Evolutionary conservation across 805 yeast genomes (phyloP).

Genomic region (Starmerella stigmatis): DNA sequence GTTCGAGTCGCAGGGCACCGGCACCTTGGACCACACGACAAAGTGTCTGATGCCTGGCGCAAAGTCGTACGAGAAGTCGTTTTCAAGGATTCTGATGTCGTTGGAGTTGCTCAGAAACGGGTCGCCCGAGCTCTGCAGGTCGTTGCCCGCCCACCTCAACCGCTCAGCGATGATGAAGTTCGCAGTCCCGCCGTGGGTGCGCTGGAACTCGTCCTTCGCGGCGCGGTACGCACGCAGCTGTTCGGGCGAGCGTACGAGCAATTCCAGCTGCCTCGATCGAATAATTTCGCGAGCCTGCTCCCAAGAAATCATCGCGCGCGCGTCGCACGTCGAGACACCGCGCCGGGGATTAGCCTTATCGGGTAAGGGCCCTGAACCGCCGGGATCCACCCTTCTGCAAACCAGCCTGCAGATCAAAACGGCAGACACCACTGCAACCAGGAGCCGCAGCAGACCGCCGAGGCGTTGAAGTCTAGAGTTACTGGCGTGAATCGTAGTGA

Average conservation of each 20-base stretch:
- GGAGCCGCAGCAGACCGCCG: neutral
- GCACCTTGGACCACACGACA: conserved; percentile 47
- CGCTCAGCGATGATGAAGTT: conserved; percentile 23
- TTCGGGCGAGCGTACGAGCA: conserved; percentile 26
- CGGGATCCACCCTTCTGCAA: too few species aligned
- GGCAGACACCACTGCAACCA: neutral
- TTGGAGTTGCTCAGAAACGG: conserved; percentile 18
- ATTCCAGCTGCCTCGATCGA: conserved; percentile 19
- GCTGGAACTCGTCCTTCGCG: conserved; percentile 23
- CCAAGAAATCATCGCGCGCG: conserved; percentile 18
- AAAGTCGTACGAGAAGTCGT: conserved; percentile 49
- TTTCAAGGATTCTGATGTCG: conserved; percentile 40
- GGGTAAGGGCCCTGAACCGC: neutral
- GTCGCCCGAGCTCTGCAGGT: neutral
- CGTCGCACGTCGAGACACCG: neutral
- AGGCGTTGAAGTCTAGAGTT: too few species aligned
- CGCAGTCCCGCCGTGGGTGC: conserved; percentile 25
- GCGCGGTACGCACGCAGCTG: conserved; percentile 23
- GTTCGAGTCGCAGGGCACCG: conserved; percentile 39
- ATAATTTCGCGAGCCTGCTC: conserved; percentile 15
- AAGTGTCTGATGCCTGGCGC: conserved; percentile 40
- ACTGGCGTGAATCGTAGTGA: neutral
- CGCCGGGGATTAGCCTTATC: neutral
- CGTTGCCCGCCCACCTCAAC: conserved; percentile 26
- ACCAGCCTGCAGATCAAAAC: too few species aligned